Percentiles rank a stretch among this genome's conserved stretches.
phyloP scores from a whole-genome alignment of 192 early-diverging fungal genomes.

The Gamsiella multidivaricata region DNA sequence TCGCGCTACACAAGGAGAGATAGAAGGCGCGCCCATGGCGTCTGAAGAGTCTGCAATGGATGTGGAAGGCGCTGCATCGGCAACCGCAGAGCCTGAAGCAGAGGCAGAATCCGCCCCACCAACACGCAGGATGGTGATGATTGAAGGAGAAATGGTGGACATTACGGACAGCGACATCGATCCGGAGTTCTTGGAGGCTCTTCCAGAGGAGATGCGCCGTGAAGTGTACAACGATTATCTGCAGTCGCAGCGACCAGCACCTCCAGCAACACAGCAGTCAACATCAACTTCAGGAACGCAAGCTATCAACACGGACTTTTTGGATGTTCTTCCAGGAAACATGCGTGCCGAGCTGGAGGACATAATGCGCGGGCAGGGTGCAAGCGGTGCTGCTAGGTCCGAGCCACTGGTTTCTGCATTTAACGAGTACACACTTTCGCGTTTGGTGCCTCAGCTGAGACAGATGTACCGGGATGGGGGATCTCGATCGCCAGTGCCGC shows the following conservation, averaged over 20 bases:
- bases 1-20: conserved; percentile 31
- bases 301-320: conserved; percentile 83
- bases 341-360: conserved; percentile 90
- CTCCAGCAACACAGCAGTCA: conserved; percentile 13
- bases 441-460: conserved; percentile 64
- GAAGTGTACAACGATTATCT: conserved; percentile 91
- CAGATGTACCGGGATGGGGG: conserved; percentile 63
- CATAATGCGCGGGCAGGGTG: conserved; percentile 62
- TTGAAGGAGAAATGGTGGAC: conserved; percentile 86
- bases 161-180: conserved; percentile 97
- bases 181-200: conserved; percentile 89
- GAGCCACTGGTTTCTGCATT: conserved; percentile 28
- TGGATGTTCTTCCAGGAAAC: conserved; percentile 90
- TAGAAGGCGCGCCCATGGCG: conserved; percentile 29
- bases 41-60: conserved; percentile 46
- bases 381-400: neutral
- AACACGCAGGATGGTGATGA: conserved; percentile 68
- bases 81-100: conserved; percentile 13
- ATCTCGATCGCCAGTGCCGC: conserved; percentile 52
- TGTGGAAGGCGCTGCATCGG: conserved; percentile 9
- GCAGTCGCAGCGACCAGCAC: conserved; percentile 52
- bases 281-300: conserved; percentile 42
- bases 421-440: conserved; percentile 66
- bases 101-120: conserved; percentile 33
- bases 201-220: conserved; percentile 93